These are phyloP conservation scores for Monosporascus sp. DNA, from an alignment of 2,329 filamentous ascomycete genomes.

Conservation along the genomic window DNA sequence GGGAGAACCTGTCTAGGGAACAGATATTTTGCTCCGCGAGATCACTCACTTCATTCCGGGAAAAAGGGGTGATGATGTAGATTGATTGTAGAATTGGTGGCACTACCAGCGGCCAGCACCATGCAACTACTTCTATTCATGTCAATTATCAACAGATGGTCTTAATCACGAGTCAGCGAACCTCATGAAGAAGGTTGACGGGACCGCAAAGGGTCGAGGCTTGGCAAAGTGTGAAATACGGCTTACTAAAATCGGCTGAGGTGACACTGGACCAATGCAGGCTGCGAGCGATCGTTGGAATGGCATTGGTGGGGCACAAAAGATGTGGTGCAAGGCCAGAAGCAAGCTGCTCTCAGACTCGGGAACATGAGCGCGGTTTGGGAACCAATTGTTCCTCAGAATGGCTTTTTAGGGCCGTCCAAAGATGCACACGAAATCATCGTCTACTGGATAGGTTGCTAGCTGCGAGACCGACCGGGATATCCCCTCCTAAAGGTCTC, in stretches of 20 bases:
- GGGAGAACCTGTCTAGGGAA: no score
- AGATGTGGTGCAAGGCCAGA: not conserved
- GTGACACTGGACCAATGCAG: not conserved
- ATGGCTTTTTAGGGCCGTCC: not conserved
- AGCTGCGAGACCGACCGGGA: no score
- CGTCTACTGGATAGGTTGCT: no score
- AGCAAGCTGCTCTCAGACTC: not conserved
- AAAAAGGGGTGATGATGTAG: no score
- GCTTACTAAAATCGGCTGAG: not conserved
- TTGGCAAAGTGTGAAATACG: not conserved
- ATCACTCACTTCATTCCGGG: no score
- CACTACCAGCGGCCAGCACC: no score
- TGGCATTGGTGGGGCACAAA: not conserved
- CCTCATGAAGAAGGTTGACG: not conserved
- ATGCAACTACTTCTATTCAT: no score
- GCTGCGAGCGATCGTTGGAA: not conserved
- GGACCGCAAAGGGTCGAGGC: not conserved
- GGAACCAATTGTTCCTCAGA: not conserved
- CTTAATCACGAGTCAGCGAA: not conserved
- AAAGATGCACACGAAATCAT: no score
- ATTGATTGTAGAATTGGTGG: no score
- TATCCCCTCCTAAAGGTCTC: no score
- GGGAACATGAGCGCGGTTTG: not conserved
- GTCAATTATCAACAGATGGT: no score
- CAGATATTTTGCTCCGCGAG: no score